Base-by-base conservation (phyloP, 139 green algal species). In the Pleodorina starrii region DNA sequence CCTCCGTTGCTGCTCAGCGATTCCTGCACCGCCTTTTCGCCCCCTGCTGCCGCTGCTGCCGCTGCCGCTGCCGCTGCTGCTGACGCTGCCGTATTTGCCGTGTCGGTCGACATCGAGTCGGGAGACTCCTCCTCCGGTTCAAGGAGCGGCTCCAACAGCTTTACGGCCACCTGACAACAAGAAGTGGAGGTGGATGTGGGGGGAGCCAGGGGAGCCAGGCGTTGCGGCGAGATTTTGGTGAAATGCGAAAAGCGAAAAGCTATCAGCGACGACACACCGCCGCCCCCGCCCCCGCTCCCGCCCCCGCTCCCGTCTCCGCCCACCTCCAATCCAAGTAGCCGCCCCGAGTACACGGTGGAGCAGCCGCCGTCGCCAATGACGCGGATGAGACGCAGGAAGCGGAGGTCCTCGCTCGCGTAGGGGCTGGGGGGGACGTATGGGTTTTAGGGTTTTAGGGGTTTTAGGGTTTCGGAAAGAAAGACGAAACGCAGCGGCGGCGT, bases 241-340 rank as follows among this genome's bases (percentile, higher is more conserved):
- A n/a, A n/a, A n/a, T n/a, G n/a, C n/a, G n/a, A n/a, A n/a, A n/a
- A n/a, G n/a, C n/a, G n/a, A n/a, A n/a, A n/a, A n/a, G n/a, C n/a
- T n/a, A n/a, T n/a, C n/a, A n/a, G n/a, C n/a, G n/a, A n/a, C n/a
- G n/a, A n/a, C n/a, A n/a, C n/a, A n/a, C n/a, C n/a, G n/a, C n/a
- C n/a, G n/a, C n/a, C n/a, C n/a, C n/a, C n/a, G n/a, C n/a, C n/a
- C n/a, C n/a, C n/a, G n/a, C 63, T 38, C 63, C 59, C 14, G 2
- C 29, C 63, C 6, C 63, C 63, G 27, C 35, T 21, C 63, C 25
- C 63, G 2, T 23, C 63, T 73, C 27, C 63, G 48, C 68, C 32
- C 25, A 76, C 68, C 68, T 76, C 68, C 68, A 76, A 46, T 25
- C 68, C 68, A 10, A 76, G 68, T 32, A 76, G 68, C 35, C 68